phyloP scores from a whole-genome alignment of 495 filamentous ascomycete genomes.

The Neurospora tetrasperma region DNA sequence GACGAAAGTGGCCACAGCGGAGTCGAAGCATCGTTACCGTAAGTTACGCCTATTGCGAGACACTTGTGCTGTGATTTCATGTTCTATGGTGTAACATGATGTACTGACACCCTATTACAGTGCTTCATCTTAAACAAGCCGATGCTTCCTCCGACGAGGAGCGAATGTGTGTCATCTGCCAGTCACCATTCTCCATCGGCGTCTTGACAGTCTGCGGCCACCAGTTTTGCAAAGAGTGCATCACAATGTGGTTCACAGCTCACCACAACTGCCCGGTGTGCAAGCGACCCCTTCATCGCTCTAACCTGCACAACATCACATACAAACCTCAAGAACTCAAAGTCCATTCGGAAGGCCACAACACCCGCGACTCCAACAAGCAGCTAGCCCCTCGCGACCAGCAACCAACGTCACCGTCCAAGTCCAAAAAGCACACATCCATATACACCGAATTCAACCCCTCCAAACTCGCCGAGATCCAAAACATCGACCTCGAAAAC shows the following conservation, averaged over 20 bases:
- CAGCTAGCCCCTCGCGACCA: background rate
- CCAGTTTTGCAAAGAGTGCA: conserved; percentile 79
- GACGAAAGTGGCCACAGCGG: conserved; percentile 46
- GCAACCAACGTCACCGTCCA: conserved; percentile 4
- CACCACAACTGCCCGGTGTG: conserved; percentile 65
- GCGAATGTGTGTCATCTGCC: conserved; percentile 72
- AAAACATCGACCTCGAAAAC: conserved; percentile 58
- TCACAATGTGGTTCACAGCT: conserved; percentile 60
- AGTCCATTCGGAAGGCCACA: conserved; percentile 51
- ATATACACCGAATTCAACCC: conserved; percentile 74
- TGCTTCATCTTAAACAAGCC: conserved; percentile 35
- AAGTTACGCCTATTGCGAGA: conserved; percentile 12
- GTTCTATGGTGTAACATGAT: background rate
- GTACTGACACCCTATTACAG: conserved; percentile 18
- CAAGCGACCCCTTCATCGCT: conserved; percentile 49
- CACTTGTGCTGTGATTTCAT: background rate
- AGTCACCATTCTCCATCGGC: conserved; percentile 59
- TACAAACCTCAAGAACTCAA: conserved; percentile 65
- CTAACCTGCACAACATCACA: conserved; percentile 71
- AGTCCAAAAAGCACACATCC: conserved; percentile 5
- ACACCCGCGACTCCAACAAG: background rate
- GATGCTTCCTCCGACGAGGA: conserved; percentile 49
- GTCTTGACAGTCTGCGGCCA: conserved; percentile 87
- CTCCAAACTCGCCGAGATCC: conserved; percentile 65
- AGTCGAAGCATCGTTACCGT: conserved; percentile 65